Evolutionary conservation across 805 yeast genomes (phyloP).

Genomic region (Saccharomyces jurei): DNA sequence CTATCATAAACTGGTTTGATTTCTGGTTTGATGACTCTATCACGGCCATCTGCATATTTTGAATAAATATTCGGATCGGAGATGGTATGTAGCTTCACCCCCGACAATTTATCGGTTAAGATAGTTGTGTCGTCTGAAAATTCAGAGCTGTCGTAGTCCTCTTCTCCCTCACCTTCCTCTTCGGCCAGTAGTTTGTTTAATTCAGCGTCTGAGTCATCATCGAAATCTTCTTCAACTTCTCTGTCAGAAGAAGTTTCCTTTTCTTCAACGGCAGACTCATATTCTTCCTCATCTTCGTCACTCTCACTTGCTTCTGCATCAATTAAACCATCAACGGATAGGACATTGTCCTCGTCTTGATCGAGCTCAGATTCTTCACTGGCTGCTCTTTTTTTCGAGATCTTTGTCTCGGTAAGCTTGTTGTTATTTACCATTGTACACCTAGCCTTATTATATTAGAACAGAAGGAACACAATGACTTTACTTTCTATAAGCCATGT

Average conservation of each 20-base stretch:
- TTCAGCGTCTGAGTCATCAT: constrained; percentile 53
- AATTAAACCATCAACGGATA: constrained; percentile 17
- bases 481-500: neutral
- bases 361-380: constrained; percentile 10
- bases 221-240: constrained; percentile 17
- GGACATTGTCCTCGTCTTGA: constrained; percentile 10
- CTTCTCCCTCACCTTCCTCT: constrained; percentile 35
- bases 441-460: neutral
- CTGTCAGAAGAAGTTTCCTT: constrained; percentile 5
- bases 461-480: neutral
- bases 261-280: constrained; percentile 8
- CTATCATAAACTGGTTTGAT: constrained; percentile 91
- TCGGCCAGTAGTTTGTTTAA: constrained; percentile 52
- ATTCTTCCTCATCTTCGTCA: constrained; percentile 7
- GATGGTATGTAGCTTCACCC: constrained; percentile 44
- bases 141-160: constrained; percentile 21
- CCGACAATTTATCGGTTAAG: constrained; percentile 47
- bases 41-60: constrained; percentile 67
- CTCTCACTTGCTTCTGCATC: constrained; percentile 18
- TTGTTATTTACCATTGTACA: neutral
- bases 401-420: neutral
- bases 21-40: constrained; percentile 76
- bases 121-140: constrained; percentile 38
- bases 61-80: constrained; percentile 40
- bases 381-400: constrained; percentile 18